Conservation (phyloP, 768 basidiomycete genomes). For the Boletus rufocinnamomeus region DNA sequence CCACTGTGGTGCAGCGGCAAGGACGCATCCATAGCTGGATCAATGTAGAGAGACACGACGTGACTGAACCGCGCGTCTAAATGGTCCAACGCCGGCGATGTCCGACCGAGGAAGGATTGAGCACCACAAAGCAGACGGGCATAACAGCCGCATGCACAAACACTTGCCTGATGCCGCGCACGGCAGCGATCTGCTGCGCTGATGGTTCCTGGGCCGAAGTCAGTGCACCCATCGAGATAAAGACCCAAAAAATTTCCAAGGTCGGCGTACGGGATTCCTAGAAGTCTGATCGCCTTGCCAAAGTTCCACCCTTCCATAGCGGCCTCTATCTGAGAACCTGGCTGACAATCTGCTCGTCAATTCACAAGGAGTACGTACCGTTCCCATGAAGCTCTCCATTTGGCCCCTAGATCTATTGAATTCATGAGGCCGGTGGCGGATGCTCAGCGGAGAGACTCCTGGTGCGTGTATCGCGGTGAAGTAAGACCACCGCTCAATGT, state of each 20-base stretch:
- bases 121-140: background rate
- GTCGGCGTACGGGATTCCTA: conserved; percentile 6
- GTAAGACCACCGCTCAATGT: background rate
- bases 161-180: conserved; percentile 1
- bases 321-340: conserved; percentile 2
- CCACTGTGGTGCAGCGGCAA: background rate
- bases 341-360: background rate
- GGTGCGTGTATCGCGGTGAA: conserved; percentile 3
- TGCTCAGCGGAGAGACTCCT: conserved; percentile 2
- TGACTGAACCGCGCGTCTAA: background rate
- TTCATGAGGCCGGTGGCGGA: conserved; percentile 25
- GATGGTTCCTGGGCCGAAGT: conserved; percentile 28
- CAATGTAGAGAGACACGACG: background rate
- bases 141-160: background rate
- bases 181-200: conserved; percentile 16
- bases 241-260: conserved; percentile 16
- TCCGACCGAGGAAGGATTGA: background rate
- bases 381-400: background rate
- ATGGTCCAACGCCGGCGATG: background rate
- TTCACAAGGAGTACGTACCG: conserved; percentile 6
- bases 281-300: conserved; percentile 19
- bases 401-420: background rate
- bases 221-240: conserved; percentile 19
- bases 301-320: conserved; percentile 3
- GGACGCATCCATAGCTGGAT: background rate